These are phyloP conservation scores for Metschnikowia vanudenii DNA, from an alignment of 805 yeast genomes.

Conservation along the genomic window DNA sequence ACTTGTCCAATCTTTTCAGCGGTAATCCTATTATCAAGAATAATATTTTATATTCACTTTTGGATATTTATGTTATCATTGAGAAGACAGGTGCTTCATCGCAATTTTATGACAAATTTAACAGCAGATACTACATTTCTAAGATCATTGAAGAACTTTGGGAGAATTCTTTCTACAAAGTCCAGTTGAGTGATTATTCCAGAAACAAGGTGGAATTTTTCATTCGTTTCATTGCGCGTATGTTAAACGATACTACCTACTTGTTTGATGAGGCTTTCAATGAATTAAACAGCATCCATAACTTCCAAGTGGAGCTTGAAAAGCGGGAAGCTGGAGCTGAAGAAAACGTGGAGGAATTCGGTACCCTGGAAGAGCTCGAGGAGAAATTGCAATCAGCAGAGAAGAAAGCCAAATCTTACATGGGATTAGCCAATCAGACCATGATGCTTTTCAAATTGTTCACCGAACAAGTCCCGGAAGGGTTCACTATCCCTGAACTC, in stretches of 20 bases:
- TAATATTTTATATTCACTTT: slow-evolving; percentile 74
- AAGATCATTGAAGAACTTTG: slow-evolving; percentile 80
- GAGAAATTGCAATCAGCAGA: slow-evolving; percentile 62
- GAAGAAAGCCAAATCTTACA: slow-evolving; percentile 73
- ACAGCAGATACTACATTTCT: slow-evolving; percentile 83
- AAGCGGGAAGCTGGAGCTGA: slow-evolving; percentile 39
- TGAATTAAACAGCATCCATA: slow-evolving; percentile 74
- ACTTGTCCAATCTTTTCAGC: slow-evolving; percentile 64
- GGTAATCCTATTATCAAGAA: slow-evolving; percentile 59
- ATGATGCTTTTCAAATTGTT: slow-evolving; percentile 75
- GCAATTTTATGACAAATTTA: slow-evolving; percentile 95
- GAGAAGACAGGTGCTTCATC: slow-evolving; percentile 95
- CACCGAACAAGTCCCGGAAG: slow-evolving; percentile 80
- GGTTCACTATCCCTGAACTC: slow-evolving; percentile 83
- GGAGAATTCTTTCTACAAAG: slow-evolving; percentile 66
- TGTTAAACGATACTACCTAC: slow-evolving; percentile 92
- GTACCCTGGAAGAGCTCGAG: slow-evolving; percentile 60
- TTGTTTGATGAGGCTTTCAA: slow-evolving; percentile 86
- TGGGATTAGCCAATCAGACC: slow-evolving; percentile 81
- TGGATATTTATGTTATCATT: slow-evolving; percentile 89
- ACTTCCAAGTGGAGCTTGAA: slow-evolving; percentile 63
- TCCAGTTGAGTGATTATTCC: slow-evolving; percentile 68
- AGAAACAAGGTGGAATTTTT: slow-evolving; percentile 74
- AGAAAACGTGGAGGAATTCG: slow-evolving; percentile 41
- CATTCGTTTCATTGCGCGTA: slow-evolving; percentile 87